Conservation (phyloP, 805 yeast species). For the Teunomyces lycoperdinae region DNA sequence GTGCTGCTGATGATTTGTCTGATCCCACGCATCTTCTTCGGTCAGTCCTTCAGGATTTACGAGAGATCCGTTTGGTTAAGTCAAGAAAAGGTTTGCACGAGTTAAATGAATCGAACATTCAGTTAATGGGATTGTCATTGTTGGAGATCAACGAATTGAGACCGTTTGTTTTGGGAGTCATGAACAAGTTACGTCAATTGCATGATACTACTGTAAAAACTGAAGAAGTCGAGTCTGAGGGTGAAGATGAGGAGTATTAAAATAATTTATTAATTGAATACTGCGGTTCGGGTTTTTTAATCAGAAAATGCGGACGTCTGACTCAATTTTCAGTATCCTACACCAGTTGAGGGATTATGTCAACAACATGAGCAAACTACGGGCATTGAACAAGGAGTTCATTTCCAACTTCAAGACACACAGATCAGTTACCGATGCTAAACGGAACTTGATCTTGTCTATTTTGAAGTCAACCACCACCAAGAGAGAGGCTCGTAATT, state of each 20-base stretch:
- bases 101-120: slow-evolving; percentile 79
- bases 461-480: slow-evolving; percentile 90
- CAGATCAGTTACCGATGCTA: slow-evolving; percentile 40
- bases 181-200: slow-evolving; percentile 70
- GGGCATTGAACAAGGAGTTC: slow-evolving; percentile 28
- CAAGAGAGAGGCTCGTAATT: slow-evolving; percentile 84
- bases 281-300: background rate
- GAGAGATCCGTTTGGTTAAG: slow-evolving; percentile 80
- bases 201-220: slow-evolving; percentile 27
- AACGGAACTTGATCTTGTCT: slow-evolving; percentile 72
- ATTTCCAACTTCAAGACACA: slow-evolving; percentile 37
- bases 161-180: slow-evolving; percentile 74
- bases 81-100: slow-evolving; percentile 75
- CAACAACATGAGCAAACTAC: slow-evolving; percentile 26
- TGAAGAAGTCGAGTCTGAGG: slow-evolving; percentile 8
- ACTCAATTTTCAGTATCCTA: background rate
- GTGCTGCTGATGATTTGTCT: slow-evolving; percentile 74
- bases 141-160: slow-evolving; percentile 87
- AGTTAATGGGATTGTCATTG: slow-evolving; percentile 75
- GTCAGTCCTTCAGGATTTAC: slow-evolving; percentile 71
- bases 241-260: slow-evolving; percentile 8
- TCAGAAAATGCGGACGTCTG: background rate
- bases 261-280: background rate
- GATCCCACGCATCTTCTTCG: slow-evolving; percentile 72
- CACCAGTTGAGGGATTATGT: background rate